Evolutionary conservation across 495 filamentous ascomycete genomes (phyloP), one percentile per base, ranked within the genome.

Genomic region (Penicillium mononematosum): DNA sequence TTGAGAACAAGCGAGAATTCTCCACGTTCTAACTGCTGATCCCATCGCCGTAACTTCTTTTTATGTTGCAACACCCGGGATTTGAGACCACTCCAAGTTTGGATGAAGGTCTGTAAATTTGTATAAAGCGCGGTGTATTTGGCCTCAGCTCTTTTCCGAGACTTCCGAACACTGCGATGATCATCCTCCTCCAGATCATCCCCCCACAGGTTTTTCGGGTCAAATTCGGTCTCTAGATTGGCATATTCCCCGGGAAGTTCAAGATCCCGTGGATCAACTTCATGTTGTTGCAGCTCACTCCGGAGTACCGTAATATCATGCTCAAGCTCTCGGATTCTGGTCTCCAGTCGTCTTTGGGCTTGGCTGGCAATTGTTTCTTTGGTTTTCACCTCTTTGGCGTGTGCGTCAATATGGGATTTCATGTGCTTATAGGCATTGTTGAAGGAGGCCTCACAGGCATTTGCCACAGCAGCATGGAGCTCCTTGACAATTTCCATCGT

Each of bases 401-500:
- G 55, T 44, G 59, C 55, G 43, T 75, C 65, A 43, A 73, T 44
- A 55, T 68, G 52, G 5, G 61, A 59, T 56, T 70, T 58, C 38
- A 76, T 44, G 25, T 64, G 53, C 31, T 48, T 60, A 48, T 70
- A 70, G 14, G 74, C 74, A 55, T 65, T 48, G 27, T 68, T 60
- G 50, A 78, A 74, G 4, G 64, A 65, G 5, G 56, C 53, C 41
- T 73, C 68, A 44, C 66, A 72, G 22, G 58, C 53, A 44, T 69
- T 58, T 20, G 71, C 54, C 42, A 75, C 46, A 41, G 74, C 69
- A 42, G 53, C 52, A 25, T 72, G 73, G 47, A 78, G 68, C 27
- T 66, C 64, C 50, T 68, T 70, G n/a, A 78, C 42, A 27, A 66
- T 42, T 22, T 78, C 75, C 75, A 78, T 78, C n/a, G 27, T 20